Evolutionary conservation across 345 rosid species (phyloP), one percentile per base, ranked within the genome.

Genomic region (Capsella bursapastoris): DNA sequence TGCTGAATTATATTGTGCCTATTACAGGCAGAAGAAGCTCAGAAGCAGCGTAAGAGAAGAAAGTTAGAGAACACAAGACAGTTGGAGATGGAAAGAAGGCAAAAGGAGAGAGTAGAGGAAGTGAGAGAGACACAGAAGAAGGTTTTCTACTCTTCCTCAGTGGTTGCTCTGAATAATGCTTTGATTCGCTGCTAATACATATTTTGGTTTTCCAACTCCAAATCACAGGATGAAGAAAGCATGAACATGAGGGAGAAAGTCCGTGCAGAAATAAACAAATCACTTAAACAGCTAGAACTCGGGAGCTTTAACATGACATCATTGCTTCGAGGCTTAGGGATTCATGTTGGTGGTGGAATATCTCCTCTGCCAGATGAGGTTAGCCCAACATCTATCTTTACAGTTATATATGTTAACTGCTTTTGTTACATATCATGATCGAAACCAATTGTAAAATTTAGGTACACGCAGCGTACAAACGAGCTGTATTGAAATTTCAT

Each of bases 41-140:
- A 78, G 72, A 87, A 86, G 68, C 81, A 86, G 82, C 86, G 87
- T 57, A 94, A 83, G 86, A 94, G 81, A 80, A 83, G 31, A 79
- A 87, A 78, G 74, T 85, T 87, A 64, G 95, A 84, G 76, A 84
- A 60, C 49, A 71, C 73, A 75, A 89, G 95, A 63, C 63, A 81
- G 67, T 67, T 87, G 69, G 93, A 91, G 71, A 81, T 94, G 93
- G 88, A 91, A 83, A 90, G 82, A 85, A 81, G 96, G 80, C 91
- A 87, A 81, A 90, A 90, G 78, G 89, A 85, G 84, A 89, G 95
- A 4, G 69, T 90, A 78, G 90, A 91, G 73, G 98, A 94, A 88
- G 81, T 91, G 78, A 87, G 97, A 73, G 93, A 85, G 78, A 78
- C 91, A 44, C 90, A 91, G 74, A 91, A 86, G 90, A 90, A 87